phyloP scores from a whole-genome alignment of 2,329 filamentous ascomycete species.

The Cladosporium sp. region DNA sequence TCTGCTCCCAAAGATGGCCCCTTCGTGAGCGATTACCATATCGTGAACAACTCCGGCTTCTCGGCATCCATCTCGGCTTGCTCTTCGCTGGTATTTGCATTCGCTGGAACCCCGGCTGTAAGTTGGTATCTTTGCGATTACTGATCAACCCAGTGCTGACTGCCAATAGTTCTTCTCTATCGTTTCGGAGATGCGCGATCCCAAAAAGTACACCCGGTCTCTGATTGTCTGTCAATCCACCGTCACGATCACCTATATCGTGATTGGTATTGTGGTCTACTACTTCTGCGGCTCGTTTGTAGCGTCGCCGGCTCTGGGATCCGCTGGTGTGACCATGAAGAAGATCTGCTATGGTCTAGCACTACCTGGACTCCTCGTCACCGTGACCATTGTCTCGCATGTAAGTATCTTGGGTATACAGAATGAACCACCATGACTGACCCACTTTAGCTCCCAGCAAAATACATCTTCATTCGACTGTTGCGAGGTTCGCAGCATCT shows the following conservation, averaged over 20 bases:
- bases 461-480: constrained; percentile 35
- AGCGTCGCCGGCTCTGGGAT: constrained; percentile 51
- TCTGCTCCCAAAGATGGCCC: constrained; percentile 36
- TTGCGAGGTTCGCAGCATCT: constrained; percentile 32
- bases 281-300: constrained; percentile 52
- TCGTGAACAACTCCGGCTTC: constrained; percentile 25
- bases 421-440: not conserved
- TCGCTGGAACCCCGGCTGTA: constrained; percentile 39
- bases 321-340: constrained; percentile 48
- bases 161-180: constrained; percentile 40
- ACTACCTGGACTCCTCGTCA: constrained; percentile 32
- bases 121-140: not conserved
- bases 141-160: not conserved
- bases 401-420: not conserved
- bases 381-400: constrained; percentile 31
- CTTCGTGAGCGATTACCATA: constrained; percentile 35
- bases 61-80: constrained; percentile 25
- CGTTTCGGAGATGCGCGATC: constrained; percentile 44
- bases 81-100: constrained; percentile 42
- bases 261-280: constrained; percentile 48
- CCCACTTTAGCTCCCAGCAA: constrained; percentile 27
- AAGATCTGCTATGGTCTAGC: constrained; percentile 49
- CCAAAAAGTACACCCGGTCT: constrained; percentile 38
- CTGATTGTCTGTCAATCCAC: constrained; percentile 36
- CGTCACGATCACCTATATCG: constrained; percentile 38